Evolutionary conservation across 192 early-diverging fungal genomes (phyloP), one percentile per base, ranked within the genome.

Genomic region (Geranomyces michiganensis): DNA sequence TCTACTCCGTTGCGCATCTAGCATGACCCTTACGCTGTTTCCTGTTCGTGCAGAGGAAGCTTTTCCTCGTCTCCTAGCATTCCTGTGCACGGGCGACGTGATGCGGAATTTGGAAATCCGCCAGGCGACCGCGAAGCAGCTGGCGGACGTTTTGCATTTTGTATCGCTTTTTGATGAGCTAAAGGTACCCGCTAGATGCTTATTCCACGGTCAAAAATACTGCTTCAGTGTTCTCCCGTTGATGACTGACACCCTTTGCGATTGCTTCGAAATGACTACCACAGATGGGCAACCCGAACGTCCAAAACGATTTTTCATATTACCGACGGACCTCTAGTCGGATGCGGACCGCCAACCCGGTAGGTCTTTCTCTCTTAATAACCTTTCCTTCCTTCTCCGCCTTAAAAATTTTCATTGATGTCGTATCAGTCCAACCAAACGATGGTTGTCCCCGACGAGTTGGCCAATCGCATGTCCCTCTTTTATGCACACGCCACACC

Each of bases 291-390:
- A 91, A 88, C 47, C 87, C 90, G 17, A 88, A 89, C 71, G 87
- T 97, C 68, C 96, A 99, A 77, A 99, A 99, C 79, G 96, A 99
- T 71, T 95, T 99, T 75, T 95, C 95, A 46, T 99, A 94, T 75
- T 99, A 99, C 71, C 91, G 95, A 46, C 86, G 96, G 60, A 92
- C 94, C 56, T 79, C 95, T 29, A 87, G 88, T 36, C 90, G 93
- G 47, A 93, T 92, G 71, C 82, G 89, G 60, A 86, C 88, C 71
- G 75, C 81, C 64, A 85, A 91, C 62, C 62, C 45, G 31, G 66
- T 44, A 48, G n/a, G 62, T 36, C 10, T 62, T 47, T 10, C n/a
- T 17, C 26, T 58, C 14, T 24, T 12, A 21, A 21, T 8, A 61
- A 24, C 22, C 13, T 31, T 58, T 8, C 48, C n/a, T n/a, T n/a